Conservation (phyloP, 2,329 filamentous ascomycete species). For the Aspergillus versicolor region DNA sequence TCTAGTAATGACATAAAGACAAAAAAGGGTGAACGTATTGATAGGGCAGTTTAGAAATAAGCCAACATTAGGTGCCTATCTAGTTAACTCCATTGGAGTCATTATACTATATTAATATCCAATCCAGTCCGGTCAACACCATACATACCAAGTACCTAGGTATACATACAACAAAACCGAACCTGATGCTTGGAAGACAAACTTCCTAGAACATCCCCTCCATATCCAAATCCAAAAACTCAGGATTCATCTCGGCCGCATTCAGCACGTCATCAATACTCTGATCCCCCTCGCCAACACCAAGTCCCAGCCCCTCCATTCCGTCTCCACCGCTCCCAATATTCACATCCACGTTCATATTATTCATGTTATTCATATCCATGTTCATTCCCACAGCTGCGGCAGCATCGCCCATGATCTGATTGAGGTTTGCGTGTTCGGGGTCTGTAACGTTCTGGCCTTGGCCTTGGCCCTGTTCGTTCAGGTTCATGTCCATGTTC, state of each 20-base stretch:
- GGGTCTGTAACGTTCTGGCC: background rate
- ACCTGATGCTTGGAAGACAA: background rate
- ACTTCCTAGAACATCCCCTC: slow-evolving; percentile 42
- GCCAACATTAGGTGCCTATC: too few relatives aligned
- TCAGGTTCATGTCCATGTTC: background rate
- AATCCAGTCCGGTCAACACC: background rate
- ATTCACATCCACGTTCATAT: slow-evolving; percentile 18
- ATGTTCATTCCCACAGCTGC: slow-evolving; percentile 34
- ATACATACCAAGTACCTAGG: background rate
- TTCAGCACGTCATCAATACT: slow-evolving; percentile 46
- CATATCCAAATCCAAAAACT: slow-evolving; percentile 47
- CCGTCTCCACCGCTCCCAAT: slow-evolving; percentile 8
- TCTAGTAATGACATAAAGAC: too few relatives aligned
- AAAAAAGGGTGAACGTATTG: too few relatives aligned
- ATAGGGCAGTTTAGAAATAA: too few relatives aligned
- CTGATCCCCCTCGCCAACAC: slow-evolving; percentile 32
- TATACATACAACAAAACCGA: background rate
- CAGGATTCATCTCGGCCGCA: slow-evolving; percentile 45
- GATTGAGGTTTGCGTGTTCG: slow-evolving; percentile 33
- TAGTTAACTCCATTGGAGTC: too few relatives aligned
- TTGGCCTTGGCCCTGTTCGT: background rate
- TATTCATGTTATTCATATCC: background rate
- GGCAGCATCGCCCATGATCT: slow-evolving; percentile 41
- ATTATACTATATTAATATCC: too few relatives aligned
- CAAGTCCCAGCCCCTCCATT: slow-evolving; percentile 14